Evolutionary conservation across 306 rosid genomes (phyloP).

Genomic region (Fragaria iinumae): DNA sequence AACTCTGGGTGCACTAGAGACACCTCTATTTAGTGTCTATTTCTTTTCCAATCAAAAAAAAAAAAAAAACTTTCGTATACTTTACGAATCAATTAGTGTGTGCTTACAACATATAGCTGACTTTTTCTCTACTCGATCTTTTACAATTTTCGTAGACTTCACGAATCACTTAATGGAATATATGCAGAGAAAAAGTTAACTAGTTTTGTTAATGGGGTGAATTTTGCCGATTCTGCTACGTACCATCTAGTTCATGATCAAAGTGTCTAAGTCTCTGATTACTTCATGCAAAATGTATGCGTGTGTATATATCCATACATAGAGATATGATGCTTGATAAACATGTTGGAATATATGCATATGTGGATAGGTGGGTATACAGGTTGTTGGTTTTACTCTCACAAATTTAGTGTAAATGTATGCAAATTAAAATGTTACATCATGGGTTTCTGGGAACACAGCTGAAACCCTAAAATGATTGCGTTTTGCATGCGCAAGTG

Average conservation of each 20-base stretch:
- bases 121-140: not conserved
- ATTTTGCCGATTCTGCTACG: not conserved
- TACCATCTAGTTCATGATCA: not conserved
- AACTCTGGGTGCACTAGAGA: too few species aligned
- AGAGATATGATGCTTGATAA: not conserved
- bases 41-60: too few species aligned
- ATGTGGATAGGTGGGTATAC: not conserved
- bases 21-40: too few species aligned
- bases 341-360: not conserved
- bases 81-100: not conserved
- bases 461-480: conserved; percentile 57
- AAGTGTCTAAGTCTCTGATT: not conserved
- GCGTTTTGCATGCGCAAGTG: conserved; percentile 61
- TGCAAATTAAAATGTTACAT: conserved; percentile 17
- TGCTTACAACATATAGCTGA: not conserved
- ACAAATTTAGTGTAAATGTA: not conserved
- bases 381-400: not conserved
- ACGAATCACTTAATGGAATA: not conserved
- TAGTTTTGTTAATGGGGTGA: not conserved
- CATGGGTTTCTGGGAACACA: conserved; percentile 28
- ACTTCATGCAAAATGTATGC: not conserved
- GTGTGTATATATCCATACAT: not conserved
- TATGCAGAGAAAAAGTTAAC: not conserved
- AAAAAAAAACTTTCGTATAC: not conserved
- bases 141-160: not conserved